phyloP scores from a whole-genome alignment of 371 early-diverging fungal genomes.

The Mucor irregularis region DNA sequence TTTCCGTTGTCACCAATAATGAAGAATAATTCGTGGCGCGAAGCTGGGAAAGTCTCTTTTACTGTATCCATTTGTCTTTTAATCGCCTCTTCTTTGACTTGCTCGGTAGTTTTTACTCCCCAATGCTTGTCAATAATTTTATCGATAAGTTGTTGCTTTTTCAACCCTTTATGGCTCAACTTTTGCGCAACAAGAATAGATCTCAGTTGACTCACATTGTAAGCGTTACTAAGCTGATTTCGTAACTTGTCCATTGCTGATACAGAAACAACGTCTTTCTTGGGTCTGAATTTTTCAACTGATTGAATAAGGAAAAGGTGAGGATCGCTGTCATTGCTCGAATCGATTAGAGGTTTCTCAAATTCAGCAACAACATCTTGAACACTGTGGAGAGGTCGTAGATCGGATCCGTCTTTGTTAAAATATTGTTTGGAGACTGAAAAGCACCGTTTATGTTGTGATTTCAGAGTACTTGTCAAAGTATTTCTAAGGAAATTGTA shows the following conservation, averaged over 20 bases:
- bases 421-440: neutral
- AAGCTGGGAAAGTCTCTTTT: conserved; percentile 14
- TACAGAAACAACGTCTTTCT: neutral
- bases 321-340: neutral
- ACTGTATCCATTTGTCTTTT: conserved; percentile 3
- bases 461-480: no score
- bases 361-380: conserved; percentile 18
- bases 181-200: conserved; percentile 19
- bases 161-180: neutral
- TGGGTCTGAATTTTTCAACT: conserved; percentile 14
- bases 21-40: conserved; percentile 35
- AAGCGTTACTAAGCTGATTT: conserved; percentile 15
- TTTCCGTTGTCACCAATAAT: conserved; percentile 37
- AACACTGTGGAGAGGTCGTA: conserved; percentile 8
- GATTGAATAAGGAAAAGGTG: neutral
- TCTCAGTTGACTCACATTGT: conserved; percentile 28
- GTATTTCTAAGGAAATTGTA: no score
- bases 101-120: conserved; percentile 23
- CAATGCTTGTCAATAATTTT: conserved; percentile 25
- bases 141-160: conserved; percentile 1
- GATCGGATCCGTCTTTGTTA: neutral
- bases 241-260: conserved; percentile 13
- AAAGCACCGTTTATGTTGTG: neutral
- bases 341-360: conserved; percentile 2
- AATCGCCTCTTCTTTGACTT: conserved; percentile 11